A percentile compares a stretch with the other conserved stretches of the same genome.
Evolutionary conservation across 192 early-diverging fungal genomes (phyloP).

Genomic region (Podila epigama): DNA sequence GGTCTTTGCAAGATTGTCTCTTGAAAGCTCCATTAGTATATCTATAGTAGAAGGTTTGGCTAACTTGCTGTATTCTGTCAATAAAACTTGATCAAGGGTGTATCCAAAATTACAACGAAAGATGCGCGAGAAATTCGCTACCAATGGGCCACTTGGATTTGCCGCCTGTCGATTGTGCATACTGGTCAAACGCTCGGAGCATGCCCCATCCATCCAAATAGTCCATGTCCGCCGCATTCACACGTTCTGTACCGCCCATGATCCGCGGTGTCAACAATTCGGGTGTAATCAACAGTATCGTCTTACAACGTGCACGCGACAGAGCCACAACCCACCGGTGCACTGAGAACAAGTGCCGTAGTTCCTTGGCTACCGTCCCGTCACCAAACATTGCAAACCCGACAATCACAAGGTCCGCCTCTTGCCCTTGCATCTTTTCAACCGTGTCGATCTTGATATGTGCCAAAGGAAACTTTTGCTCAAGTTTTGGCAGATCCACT

Average conservation of each 20-base stretch:
- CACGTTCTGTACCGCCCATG: conserved; percentile 15
- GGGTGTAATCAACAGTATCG: conserved; percentile 39
- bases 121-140: conserved; percentile 6
- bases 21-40: too few species aligned
- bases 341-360: conserved; percentile 52
- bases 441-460: conserved; percentile 55
- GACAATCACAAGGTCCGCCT: conserved; percentile 67
- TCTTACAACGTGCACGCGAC: conserved; percentile 52
- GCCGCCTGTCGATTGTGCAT: conserved; percentile 12
- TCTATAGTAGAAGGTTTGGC: too few species aligned
- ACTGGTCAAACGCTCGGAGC: conserved; percentile 31
- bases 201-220: conserved; percentile 34
- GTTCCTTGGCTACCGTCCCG: conserved; percentile 18
- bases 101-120: neutral
- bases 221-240: conserved; percentile 14
- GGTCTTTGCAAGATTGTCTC: too few species aligned
- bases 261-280: conserved; percentile 31
- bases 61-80: too few species aligned
- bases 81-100: too few species aligned
- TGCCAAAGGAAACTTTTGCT: conserved; percentile 13
- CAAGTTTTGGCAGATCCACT: neutral
- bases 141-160: conserved; percentile 21
- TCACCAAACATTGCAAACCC: conserved; percentile 61
- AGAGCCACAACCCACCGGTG: conserved; percentile 58
- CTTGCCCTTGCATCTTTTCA: conserved; percentile 63